phyloP scores from a whole-genome alignment of 805 yeast genomes.

The Saccharomycopsis synnaedendra region DNA sequence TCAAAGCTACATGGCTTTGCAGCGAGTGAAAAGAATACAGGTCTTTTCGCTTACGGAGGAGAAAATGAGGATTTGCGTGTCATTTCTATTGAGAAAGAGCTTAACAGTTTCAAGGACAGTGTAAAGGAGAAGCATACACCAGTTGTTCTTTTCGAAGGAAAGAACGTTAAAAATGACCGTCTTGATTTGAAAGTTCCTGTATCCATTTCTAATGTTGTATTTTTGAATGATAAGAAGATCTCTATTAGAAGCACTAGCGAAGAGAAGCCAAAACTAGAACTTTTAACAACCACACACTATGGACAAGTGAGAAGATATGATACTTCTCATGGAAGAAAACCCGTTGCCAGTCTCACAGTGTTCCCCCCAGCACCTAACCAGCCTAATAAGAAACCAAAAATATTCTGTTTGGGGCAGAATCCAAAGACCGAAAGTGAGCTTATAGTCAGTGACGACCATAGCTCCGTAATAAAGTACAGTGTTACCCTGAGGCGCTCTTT shows the following conservation, averaged over 20 bases:
- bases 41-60: slow-evolving; percentile 75
- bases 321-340: slow-evolving; percentile 56
- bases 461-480: slow-evolving; percentile 47
- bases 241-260: background rate
- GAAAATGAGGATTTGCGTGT: slow-evolving; percentile 64
- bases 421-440: slow-evolving; percentile 29
- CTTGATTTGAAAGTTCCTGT: slow-evolving; percentile 76
- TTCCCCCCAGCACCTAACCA: slow-evolving; percentile 3
- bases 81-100: slow-evolving; percentile 25
- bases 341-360: slow-evolving; percentile 25
- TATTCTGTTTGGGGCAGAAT: background rate
- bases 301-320: slow-evolving; percentile 74
- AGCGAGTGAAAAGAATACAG: slow-evolving; percentile 16
- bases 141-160: slow-evolving; percentile 46
- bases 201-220: slow-evolving; percentile 54
- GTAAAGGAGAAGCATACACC: background rate
- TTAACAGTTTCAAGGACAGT: background rate
- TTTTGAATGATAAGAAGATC: slow-evolving; percentile 23
- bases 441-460: slow-evolving; percentile 63
- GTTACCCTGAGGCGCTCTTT: slow-evolving; percentile 38
- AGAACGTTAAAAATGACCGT: slow-evolving; percentile 72
- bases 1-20: slow-evolving; percentile 3
- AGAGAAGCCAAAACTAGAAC: slow-evolving; percentile 25
- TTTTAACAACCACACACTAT: slow-evolving; percentile 58
- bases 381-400: slow-evolving; percentile 8